Conservation (phyloP, 495 filamentous ascomycete genomes). For the Annulohypoxylon maeteangense region DNA sequence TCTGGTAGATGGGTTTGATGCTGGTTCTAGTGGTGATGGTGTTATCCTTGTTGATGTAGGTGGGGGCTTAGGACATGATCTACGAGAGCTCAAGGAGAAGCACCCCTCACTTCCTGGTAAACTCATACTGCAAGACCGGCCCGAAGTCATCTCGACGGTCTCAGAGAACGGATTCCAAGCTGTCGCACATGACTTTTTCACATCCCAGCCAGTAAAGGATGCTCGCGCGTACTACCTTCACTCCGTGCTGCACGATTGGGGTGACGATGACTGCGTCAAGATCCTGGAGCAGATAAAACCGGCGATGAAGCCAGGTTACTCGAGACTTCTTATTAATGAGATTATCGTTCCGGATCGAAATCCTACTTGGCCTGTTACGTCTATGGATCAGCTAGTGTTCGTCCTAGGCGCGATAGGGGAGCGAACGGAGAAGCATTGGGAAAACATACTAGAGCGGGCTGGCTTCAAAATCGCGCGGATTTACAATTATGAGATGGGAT, state of each 20-base stretch:
- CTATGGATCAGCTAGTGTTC: conserved; percentile 60
- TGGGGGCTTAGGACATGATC: conserved; percentile 20
- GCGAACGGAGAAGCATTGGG: conserved; percentile 51
- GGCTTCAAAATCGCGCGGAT: conserved; percentile 54
- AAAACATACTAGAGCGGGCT: conserved; percentile 47
- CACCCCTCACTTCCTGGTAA: conserved; percentile 55
- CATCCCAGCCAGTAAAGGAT: conserved; percentile 59
- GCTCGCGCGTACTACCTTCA: conserved; percentile 59
- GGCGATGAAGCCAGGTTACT: conserved; percentile 57
- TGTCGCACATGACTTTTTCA: conserved; percentile 62
- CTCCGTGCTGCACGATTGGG: conserved; percentile 61
- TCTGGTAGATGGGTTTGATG: conserved; percentile 46
- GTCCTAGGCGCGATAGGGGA: conserved; percentile 49
- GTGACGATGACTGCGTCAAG: conserved; percentile 51
- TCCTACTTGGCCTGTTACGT: conserved; percentile 54
- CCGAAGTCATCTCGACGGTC: conserved; percentile 48
- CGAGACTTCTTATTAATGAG: conserved; percentile 62
- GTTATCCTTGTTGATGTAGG: conserved; percentile 21
- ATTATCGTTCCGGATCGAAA: conserved; percentile 59
- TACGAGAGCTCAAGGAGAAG: conserved; percentile 25
- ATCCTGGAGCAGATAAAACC: conserved; percentile 52
- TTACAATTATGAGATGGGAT: conserved; percentile 44
- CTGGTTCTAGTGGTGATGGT: background rate
- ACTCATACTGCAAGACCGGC: conserved; percentile 62
- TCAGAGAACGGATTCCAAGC: conserved; percentile 22